phyloP scores from a whole-genome alignment of 208 protist species.

The Wallacemonas sp. region DNA sequence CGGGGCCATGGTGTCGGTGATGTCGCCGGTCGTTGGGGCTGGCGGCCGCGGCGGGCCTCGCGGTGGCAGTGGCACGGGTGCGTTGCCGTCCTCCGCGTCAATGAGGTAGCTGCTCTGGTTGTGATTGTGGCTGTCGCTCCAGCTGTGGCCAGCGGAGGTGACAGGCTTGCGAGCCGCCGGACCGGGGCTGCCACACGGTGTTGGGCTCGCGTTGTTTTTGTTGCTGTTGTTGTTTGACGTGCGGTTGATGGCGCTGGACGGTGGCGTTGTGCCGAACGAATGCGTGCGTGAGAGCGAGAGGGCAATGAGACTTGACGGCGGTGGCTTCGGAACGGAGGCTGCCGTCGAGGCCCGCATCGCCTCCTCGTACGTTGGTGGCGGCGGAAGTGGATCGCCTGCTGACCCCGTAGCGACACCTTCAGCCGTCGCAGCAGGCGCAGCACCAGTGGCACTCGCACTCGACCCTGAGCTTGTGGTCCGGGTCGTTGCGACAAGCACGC shows the following conservation, averaged over 20 bases:
- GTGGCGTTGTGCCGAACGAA: not conserved
- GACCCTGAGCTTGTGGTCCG: not conserved
- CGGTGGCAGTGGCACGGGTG: too few relatives aligned
- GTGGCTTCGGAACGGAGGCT: conserved; percentile 6
- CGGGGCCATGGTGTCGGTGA: too few relatives aligned
- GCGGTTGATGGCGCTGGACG: not conserved
- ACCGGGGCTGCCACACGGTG: not conserved
- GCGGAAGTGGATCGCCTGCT: not conserved
- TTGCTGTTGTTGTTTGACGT: not conserved
- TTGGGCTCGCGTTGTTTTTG: not conserved
- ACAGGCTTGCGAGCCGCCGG: too few relatives aligned
- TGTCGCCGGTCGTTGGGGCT: too few relatives aligned
- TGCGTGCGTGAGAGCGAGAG: conserved; percentile 11
- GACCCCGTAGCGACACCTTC: too few relatives aligned
- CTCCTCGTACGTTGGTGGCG: conserved; percentile 14
- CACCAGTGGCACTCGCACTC: not conserved
- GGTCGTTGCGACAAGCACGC: not conserved
- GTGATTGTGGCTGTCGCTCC: too few relatives aligned
- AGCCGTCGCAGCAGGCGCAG: too few relatives aligned
- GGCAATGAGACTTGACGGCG: conserved; percentile 3
- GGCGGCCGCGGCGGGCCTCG: too few relatives aligned
- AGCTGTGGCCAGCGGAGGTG: too few relatives aligned
- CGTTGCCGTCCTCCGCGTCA: too few relatives aligned
- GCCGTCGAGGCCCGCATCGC: not conserved
- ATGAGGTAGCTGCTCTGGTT: too few relatives aligned